These are phyloP conservation scores for Logfia minima DNA, from an alignment of 129 eudicot genomes.

Conservation along the genomic window DNA sequence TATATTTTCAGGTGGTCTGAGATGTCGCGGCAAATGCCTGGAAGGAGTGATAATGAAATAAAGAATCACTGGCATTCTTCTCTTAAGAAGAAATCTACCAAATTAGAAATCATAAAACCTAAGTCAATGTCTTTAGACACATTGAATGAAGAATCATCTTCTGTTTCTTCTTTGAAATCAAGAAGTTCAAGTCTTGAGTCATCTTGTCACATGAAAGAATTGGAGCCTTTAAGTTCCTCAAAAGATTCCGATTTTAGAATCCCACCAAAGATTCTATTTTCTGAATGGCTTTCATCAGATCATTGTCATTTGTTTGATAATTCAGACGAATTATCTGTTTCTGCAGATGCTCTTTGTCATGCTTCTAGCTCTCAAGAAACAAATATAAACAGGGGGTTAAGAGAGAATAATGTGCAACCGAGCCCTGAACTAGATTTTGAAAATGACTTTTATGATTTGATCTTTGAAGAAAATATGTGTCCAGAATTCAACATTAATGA, in stretches of 20 bases:
- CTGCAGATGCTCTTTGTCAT: not conserved
- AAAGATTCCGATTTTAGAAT: constrained; percentile 13
- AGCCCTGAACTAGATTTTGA: constrained; percentile 24
- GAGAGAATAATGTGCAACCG: constrained; percentile 13
- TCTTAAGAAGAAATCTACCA: constrained; percentile 47
- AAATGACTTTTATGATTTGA: constrained; percentile 30
- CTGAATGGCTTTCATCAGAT: constrained; percentile 52
- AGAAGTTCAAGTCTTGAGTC: constrained; percentile 27
- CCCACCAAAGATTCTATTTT: constrained; percentile 46
- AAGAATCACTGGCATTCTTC: constrained; percentile 81
- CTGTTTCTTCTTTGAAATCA: constrained; percentile 23
- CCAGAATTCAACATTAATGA: constrained; percentile 31
- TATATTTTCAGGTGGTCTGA: constrained; percentile 73
- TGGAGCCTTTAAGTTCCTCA: constrained; percentile 13
- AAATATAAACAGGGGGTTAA: constrained; percentile 8
- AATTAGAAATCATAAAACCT: constrained; percentile 1
- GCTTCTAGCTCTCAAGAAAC: constrained; percentile 21
- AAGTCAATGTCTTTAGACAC: not conserved
- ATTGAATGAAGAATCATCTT: constrained; percentile 15
- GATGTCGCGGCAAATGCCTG: constrained; percentile 70
- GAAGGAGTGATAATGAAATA: constrained; percentile 83
- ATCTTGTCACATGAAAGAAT: constrained; percentile 16
- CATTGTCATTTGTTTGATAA: constrained; percentile 13
- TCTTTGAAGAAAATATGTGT: constrained; percentile 31
- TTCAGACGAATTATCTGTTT: constrained; percentile 9